phyloP scores from a whole-genome alignment of 257 asterid species.

The Jacaranda mimosifolia region DNA sequence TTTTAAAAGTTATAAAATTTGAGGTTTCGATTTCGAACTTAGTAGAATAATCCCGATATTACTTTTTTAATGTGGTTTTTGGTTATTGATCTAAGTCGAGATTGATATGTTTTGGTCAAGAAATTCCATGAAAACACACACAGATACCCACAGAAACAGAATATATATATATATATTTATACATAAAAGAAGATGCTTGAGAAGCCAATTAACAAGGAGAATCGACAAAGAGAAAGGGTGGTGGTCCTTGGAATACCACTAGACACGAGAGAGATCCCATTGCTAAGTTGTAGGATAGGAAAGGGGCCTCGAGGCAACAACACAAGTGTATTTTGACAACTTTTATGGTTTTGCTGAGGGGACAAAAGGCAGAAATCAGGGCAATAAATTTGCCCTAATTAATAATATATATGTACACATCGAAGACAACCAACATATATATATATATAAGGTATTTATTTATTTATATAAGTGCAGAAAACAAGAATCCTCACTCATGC shows the following conservation, averaged over 20 bases:
- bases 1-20: too few species aligned
- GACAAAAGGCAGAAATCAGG: slow-evolving; percentile 85
- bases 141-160: background rate
- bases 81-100: too few species aligned
- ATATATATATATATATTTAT: background rate
- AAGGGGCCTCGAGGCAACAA: slow-evolving; percentile 43
- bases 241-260: slow-evolving; percentile 59
- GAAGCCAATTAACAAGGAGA: slow-evolving; percentile 38
- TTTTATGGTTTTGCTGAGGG: slow-evolving; percentile 92
- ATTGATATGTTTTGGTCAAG: background rate
- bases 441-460: background rate
- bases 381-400: slow-evolving; percentile 30
- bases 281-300: slow-evolving; percentile 45
- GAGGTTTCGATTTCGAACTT: too few species aligned
- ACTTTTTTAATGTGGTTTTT: too few species aligned
- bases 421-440: slow-evolving; percentile 58
- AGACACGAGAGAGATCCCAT: slow-evolving; percentile 88
- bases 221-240: slow-evolving; percentile 35
- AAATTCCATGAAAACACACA: background rate
- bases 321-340: slow-evolving; percentile 61
- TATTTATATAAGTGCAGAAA: slow-evolving; percentile 36
- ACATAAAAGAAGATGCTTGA: slow-evolving; percentile 29
- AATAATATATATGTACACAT: slow-evolving; percentile 27
- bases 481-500: slow-evolving; percentile 49
- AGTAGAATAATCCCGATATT: too few species aligned